Percentiles rank a stretch among this genome's conserved stretches.
phyloP scores from a whole-genome alignment of 257 asterid species.

The Lavandula angustifolia region DNA sequence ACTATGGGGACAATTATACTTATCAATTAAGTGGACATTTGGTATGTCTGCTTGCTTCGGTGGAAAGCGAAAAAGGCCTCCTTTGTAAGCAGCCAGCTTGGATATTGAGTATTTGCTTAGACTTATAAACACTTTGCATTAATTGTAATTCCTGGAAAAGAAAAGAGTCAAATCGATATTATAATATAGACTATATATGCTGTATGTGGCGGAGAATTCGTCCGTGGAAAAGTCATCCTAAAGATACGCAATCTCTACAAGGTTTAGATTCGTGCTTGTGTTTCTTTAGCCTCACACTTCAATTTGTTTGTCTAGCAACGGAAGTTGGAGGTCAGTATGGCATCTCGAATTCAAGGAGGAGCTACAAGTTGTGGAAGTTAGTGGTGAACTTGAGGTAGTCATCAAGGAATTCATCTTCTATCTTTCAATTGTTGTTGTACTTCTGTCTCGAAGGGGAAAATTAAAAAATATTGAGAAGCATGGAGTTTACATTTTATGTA shows the following conservation, averaged over 20 bases:
- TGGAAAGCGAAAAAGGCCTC: background rate
- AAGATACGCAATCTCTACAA: conserved; percentile 9
- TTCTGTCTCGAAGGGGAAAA: background rate
- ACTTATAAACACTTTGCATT: no score
- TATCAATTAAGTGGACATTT: background rate
- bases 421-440: conserved; percentile 3
- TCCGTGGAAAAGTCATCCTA: conserved; percentile 23
- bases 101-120: no score
- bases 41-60: background rate
- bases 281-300: conserved; percentile 27
- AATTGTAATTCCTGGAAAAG: no score
- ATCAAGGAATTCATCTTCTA: conserved; percentile 22
- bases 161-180: background rate
- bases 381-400: conserved; percentile 77
- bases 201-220: conserved; percentile 10
- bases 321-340: conserved; percentile 96
- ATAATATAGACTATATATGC: conserved; percentile 11
- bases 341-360: conserved; percentile 73
- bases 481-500: conserved; percentile 35
- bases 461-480: conserved; percentile 15
- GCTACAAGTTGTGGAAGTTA: conserved; percentile 68
- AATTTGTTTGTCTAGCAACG: conserved; percentile 59
- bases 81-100: no score
- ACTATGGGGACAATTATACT: background rate
- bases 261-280: conserved; percentile 25